Percentiles rank a stretch among this genome's conserved stretches.
Conservation (phyloP, 2,329 filamentous ascomycete species). For the Neofusicoccum sp. region DNA sequence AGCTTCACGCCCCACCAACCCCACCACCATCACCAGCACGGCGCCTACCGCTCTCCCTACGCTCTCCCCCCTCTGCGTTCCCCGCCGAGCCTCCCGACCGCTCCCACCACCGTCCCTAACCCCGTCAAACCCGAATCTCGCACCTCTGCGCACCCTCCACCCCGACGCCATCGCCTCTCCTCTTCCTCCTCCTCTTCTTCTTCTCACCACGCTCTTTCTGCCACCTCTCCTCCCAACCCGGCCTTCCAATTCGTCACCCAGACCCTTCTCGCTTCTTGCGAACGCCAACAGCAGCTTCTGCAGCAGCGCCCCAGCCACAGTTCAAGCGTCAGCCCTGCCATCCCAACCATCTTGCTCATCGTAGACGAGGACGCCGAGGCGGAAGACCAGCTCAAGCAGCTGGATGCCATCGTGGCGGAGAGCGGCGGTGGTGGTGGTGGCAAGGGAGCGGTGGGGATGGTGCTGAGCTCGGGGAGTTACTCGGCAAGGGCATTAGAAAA, state of each 20-base stretch:
- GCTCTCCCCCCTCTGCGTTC: background rate
- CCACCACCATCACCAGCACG: background rate
- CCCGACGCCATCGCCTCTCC: too few relatives aligned
- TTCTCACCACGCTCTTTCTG: too few relatives aligned
- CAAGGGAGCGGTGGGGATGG: background rate
- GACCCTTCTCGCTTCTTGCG: background rate
- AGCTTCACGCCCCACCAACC: background rate
- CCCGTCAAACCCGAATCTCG: background rate
- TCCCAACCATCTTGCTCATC: slow-evolving; percentile 4
- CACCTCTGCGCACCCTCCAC: background rate
- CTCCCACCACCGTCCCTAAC: background rate
- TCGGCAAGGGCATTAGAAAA: background rate
- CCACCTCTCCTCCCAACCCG: background rate
- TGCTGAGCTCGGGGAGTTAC: background rate
- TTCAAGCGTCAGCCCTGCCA: background rate
- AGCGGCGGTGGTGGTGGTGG: background rate
- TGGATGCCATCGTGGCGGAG: background rate
- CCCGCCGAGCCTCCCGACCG: too few relatives aligned
- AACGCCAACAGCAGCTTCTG: background rate
- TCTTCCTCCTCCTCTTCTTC: too few relatives aligned
- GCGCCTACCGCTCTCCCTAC: background rate
- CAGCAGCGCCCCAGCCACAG: too few relatives aligned
- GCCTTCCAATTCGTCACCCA: background rate
- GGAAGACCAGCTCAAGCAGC: background rate
- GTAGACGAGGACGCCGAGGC: slow-evolving; percentile 2